A percentile compares a stretch with the other conserved stretches of the same genome.
phyloP scores from a whole-genome alignment of 257 asterid genomes.

The Jacaranda mimosifolia region DNA sequence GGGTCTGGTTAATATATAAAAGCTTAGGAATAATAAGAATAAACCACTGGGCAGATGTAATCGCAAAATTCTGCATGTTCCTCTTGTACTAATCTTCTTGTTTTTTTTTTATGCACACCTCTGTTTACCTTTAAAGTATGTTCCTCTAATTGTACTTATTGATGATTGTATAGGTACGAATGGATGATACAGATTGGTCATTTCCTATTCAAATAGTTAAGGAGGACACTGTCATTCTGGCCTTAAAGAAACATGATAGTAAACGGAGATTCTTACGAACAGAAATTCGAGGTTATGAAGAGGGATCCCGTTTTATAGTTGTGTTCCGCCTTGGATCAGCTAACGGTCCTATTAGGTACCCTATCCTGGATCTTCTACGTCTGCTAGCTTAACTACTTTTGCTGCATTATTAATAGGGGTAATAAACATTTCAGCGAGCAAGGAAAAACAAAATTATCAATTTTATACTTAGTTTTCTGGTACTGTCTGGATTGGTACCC shows the following conservation, averaged over 20 bases:
- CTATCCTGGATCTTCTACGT: conserved; percentile 22
- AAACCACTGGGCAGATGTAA: background rate
- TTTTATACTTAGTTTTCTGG: background rate
- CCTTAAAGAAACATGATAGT: conserved; percentile 71
- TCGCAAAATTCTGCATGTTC: conserved; percentile 13
- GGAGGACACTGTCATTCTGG: conserved; percentile 85
- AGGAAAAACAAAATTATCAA: background rate
- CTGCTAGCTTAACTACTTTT: conserved; percentile 29
- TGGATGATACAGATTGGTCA: conserved; percentile 92
- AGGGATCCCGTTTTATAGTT: conserved; percentile 93
- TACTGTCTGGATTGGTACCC: background rate
- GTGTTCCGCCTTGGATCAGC: conserved; percentile 90
- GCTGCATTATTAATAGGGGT: conserved; percentile 23
- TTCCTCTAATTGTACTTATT: conserved; percentile 19
- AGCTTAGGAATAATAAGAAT: conserved; percentile 19
- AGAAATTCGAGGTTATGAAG: conserved; percentile 98
- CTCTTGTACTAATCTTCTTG: background rate
- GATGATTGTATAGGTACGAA: conserved; percentile 64
- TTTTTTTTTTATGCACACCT: conserved; percentile 4
- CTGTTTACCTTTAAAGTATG: background rate
- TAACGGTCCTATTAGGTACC: conserved; percentile 90
- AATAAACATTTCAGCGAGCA: background rate
- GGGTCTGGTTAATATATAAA: conserved; percentile 13
- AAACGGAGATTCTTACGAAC: conserved; percentile 65
- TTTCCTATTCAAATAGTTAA: conserved; percentile 84